phyloP scores from a whole-genome alignment of 768 basidiomycete genomes.

The Inosperma sp. region DNA sequence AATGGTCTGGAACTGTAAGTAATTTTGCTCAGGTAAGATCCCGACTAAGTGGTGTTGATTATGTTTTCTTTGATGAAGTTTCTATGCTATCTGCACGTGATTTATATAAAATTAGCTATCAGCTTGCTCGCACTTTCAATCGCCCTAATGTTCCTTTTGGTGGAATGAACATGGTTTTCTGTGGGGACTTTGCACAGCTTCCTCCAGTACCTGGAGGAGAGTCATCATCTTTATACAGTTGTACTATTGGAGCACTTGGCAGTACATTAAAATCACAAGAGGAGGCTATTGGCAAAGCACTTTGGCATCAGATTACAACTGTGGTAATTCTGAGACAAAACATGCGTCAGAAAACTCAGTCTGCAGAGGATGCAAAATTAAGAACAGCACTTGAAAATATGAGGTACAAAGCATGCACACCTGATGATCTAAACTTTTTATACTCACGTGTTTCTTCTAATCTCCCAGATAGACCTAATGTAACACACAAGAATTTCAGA shows the following conservation, averaged over 20 bases:
- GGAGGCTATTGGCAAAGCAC: too few relatives aligned
- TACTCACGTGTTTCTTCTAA: too few relatives aligned
- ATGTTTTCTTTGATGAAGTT: slow-evolving; percentile 39
- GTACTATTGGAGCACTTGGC: background rate
- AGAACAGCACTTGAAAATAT: too few relatives aligned
- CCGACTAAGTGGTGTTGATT: slow-evolving; percentile 28
- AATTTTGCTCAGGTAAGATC: slow-evolving; percentile 8
- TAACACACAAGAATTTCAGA: too few relatives aligned
- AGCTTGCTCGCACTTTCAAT: slow-evolving; percentile 13
- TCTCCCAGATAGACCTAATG: too few relatives aligned
- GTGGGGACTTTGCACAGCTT: slow-evolving; percentile 45
- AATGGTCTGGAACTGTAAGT: background rate
- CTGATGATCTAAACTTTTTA: too few relatives aligned
- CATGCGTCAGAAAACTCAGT: slow-evolving; percentile 30
- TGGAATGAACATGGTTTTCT: too few relatives aligned
- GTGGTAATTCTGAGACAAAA: slow-evolving; percentile 34
- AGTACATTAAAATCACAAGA: background rate
- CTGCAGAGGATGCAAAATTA: too few relatives aligned
- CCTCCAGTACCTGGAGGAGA: slow-evolving; percentile 28
- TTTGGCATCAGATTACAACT: slow-evolving; percentile 30
- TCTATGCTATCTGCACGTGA: too few relatives aligned
- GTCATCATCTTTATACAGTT: slow-evolving; percentile 1
- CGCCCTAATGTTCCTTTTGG: too few relatives aligned
- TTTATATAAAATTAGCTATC: slow-evolving; percentile 23
- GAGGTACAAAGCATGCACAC: too few relatives aligned